Evolutionary conservation across 352 stramenopile genomes (phyloP).

Genomic region (Globisporangium middletonii): DNA sequence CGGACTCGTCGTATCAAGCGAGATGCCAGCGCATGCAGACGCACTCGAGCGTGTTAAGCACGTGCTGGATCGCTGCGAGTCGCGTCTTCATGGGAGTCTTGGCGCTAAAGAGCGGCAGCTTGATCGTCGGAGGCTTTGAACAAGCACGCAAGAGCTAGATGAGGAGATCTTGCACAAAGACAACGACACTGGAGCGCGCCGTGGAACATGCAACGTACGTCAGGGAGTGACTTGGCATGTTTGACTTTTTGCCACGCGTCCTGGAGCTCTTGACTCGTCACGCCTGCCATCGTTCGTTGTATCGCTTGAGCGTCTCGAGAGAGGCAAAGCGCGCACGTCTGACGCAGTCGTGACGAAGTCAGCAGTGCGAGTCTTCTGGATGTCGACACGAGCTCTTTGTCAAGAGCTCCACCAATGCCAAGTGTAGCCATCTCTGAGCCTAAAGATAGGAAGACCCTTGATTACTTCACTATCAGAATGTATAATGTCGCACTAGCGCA

Average conservation of each 20-base stretch:
- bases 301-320: neutral
- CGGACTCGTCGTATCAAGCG: neutral
- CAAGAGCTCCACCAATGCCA: too few relatives aligned
- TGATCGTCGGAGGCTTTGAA: constrained; percentile 44
- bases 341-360: too few relatives aligned
- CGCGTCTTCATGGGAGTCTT: constrained; percentile 59
- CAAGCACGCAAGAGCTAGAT: neutral
- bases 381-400: too few relatives aligned
- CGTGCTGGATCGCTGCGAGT: constrained; percentile 50
- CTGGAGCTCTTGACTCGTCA: constrained; percentile 61
- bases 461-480: too few relatives aligned
- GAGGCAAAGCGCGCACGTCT: too few relatives aligned
- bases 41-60: constrained; percentile 69
- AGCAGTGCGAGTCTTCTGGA: too few relatives aligned
- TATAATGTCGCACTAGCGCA: constrained; percentile 22
- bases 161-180: neutral
- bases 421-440: too few relatives aligned
- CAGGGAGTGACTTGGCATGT: constrained; percentile 35
- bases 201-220: constrained; percentile 21
- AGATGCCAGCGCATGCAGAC: constrained; percentile 1
- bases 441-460: too few relatives aligned
- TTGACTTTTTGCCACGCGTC: constrained; percentile 68
- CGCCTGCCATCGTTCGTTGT: constrained; percentile 30
- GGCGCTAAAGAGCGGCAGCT: constrained; percentile 44
- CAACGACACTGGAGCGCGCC: neutral